Conservation (phyloP, 306 rosid species). For the Medicago ruthenica region DNA sequence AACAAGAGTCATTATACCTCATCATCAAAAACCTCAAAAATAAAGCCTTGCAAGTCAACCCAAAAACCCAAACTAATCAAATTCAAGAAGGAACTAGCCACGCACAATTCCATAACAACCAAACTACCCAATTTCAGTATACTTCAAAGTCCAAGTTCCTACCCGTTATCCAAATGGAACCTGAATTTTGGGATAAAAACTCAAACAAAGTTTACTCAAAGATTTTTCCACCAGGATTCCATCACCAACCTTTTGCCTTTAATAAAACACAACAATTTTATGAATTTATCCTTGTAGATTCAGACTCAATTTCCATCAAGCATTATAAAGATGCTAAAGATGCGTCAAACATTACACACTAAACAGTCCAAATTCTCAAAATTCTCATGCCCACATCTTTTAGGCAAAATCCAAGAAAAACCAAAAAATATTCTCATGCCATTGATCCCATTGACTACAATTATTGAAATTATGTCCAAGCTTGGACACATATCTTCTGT, state of each 20-base stretch:
- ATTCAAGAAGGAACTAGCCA: neutral
- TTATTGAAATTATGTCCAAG: neutral
- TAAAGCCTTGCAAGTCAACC: neutral
- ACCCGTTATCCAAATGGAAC: too few relatives aligned
- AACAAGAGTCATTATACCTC: neutral
- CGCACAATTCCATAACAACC: neutral
- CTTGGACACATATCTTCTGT: neutral
- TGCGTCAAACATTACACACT: neutral
- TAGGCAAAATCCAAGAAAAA: neutral
- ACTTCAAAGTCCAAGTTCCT: neutral
- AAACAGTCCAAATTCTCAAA: neutral
- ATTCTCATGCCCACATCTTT: neutral
- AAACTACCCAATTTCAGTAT: neutral
- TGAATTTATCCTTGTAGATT: neutral
- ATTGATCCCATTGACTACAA: neutral
- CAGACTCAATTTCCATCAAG: neutral
- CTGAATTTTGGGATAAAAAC: neutral
- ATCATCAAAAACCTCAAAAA: neutral
- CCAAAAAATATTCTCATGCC: neutral
- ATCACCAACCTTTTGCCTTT: neutral
- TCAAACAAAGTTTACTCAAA: neutral
- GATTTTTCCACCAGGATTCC: neutral
- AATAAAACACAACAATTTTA: neutral
- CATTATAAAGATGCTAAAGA: neutral
- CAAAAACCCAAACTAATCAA: neutral